Evolutionary conservation across 805 yeast genomes (phyloP).

Genomic region (Saccharomycopsis fodiens): DNA sequence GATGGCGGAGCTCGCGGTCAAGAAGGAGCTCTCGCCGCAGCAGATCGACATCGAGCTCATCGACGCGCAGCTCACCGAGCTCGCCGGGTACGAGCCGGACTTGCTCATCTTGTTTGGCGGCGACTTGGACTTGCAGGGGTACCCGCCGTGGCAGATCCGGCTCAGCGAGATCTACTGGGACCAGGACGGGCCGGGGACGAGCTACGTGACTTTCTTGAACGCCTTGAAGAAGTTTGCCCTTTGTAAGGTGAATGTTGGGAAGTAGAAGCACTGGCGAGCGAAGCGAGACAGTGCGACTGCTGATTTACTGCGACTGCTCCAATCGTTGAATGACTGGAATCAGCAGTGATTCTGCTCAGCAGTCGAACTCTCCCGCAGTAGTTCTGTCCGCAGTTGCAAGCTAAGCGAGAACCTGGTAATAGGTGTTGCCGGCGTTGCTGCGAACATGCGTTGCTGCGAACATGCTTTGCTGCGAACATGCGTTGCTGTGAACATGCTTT

Average conservation of each 20-base stretch:
- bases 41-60: constrained; percentile 72
- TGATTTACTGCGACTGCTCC: no score
- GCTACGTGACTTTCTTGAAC: constrained; percentile 75
- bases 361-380: no score
- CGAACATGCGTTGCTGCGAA: no score
- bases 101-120: constrained; percentile 80
- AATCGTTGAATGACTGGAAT: no score
- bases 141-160: constrained; percentile 97
- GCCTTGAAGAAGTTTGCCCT: constrained; percentile 69
- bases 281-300: no score
- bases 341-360: no score
- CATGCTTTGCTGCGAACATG: no score
- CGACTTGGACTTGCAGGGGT: constrained; percentile 82
- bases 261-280: constrained; percentile 32
- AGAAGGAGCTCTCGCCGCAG: constrained; percentile 48
- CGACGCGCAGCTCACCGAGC: constrained; percentile 62
- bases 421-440: no score
- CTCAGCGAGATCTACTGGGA: constrained; percentile 88
- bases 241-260: constrained; percentile 86
- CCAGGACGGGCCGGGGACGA: constrained; percentile 72
- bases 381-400: no score
- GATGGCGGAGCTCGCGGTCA: constrained; percentile 65
- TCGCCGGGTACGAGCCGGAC: constrained; percentile 92
- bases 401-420: no score
- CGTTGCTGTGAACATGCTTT: no score